A percentile compares a stretch with the other conserved stretches of the same genome.
Evolutionary conservation across 805 yeast genomes (phyloP).

Genomic region (Monosporozyma unispora): DNA sequence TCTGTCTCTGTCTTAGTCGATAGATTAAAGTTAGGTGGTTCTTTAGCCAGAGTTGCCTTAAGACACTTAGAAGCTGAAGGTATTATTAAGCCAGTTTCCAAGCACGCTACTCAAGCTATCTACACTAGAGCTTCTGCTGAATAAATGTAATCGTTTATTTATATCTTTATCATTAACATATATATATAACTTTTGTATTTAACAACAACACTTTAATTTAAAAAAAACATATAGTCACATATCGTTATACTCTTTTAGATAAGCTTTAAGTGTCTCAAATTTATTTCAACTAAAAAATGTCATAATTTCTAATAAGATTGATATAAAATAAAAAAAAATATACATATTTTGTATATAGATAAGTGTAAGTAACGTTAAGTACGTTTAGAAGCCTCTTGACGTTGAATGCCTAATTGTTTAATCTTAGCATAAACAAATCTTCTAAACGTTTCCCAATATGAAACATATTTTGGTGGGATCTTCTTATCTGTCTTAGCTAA

Average conservation of each 20-base stretch:
- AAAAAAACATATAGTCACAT: neutral
- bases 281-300: no score
- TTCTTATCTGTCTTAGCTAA: conserved; percentile 26
- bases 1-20: conserved; percentile 98
- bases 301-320: no score
- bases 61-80: conserved; percentile 93
- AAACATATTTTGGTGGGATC: conserved; percentile 29
- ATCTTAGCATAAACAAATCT: conserved; percentile 36
- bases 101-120: conserved; percentile 94
- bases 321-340: no score
- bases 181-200: neutral
- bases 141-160: conserved; percentile 29
- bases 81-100: conserved; percentile 85
- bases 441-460: conserved; percentile 34
- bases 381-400: conserved; percentile 10
- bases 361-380: neutral
- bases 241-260: no score
- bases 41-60: conserved; percentile 97
- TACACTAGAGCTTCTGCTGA: conserved; percentile 79
- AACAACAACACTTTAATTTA: neutral
- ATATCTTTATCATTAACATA: neutral
- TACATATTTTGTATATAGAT: neutral
- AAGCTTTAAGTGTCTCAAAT: no score
- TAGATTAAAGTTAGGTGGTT: conserved; percentile 98
- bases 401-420: conserved; percentile 17